Evolutionary conservation across 805 yeast species (phyloP), one percentile per base, ranked within the genome.

Genomic region (Ogataea populi-albae): DNA sequence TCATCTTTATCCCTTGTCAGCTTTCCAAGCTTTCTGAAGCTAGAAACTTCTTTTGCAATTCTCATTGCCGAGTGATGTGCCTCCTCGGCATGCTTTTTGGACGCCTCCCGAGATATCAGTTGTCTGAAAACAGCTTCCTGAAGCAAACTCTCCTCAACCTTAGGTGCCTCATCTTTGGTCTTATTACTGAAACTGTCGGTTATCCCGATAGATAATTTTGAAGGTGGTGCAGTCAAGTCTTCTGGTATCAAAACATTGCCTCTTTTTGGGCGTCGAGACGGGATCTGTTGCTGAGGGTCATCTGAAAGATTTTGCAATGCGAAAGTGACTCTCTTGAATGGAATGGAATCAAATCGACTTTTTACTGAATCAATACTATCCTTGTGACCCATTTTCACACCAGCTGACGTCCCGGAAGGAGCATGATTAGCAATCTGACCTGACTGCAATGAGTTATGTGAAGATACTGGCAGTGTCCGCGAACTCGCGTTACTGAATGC

Each of bases 61-160:
- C 83, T 65, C 45, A 74, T 72, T 1, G 91, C 94, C 3, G 86
- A 75, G 21, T 66, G 54, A 58, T 83, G 86, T 0, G 93, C 91
- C 52, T 83, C 91, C 33, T 75, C 73, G 2, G 87, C 86, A 60
- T 82, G 91, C 41, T 74, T 78, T 20, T 73, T 77, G 1, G 89
- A 76, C 52, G 82, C 88, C 17, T 69, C 56, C 14, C 73, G 48
- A 1, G 81, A 76, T 32, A 64, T 54, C 24, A 61, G 68, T 43
- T 80, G 84, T 14, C 75, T 68, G 17, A 78, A 84, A n/a, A 75
- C 49, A 0, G 88, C 88, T 25, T 68, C 41, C 30, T 64, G 65
- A 34, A 81, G 59, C 35, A 79, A 79, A 23, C 66, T 66, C 25
- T 69, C 71, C 25, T 72, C 61, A 41, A 58, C 64, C 33, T 50